Base-by-base conservation (phyloP, 2,329 filamentous ascomycete genomes). In the Phialophora macrospora region DNA sequence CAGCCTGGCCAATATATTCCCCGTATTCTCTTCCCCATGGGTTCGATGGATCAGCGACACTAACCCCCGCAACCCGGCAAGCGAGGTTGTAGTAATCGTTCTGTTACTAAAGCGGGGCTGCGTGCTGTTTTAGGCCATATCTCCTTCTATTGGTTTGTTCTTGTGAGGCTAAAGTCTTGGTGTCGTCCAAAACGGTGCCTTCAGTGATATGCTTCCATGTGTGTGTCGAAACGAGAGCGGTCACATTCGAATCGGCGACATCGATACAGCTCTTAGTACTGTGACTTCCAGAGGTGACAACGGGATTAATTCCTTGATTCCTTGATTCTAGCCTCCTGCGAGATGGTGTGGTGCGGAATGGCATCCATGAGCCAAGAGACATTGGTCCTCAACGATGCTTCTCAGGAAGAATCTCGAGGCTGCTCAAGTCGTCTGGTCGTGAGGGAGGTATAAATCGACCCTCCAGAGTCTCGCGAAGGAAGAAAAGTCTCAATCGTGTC, bases 91-190 rank as follows among this genome's bases (percentile, higher is more conserved):
- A 48, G 44, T 48, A 48, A 48, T 48, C 44, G 44, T 48, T 48
- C 20, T 48, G 44, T 48, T n/a, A 48, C 44, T 48, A 48, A 48
- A 48, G 44, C 44, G 44, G 44, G 44, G 44, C 44, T n/a, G 20
- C n/a, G 44, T 48, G 44, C 14, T 17, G 8, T 2, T n/a, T 48
- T 48, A 48, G 44, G 44, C 44, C 14, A 48, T 48, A n/a, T 20
- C 17, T 48, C 14, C 14, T 48, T 48, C 44, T 20, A 48, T 48
- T 48, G 44, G 44, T 48, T 48, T 7, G 17, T 48, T 20, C 14
- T 48, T n/a, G 22, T 0, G 17, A 48, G 44, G 44, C 44, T 20
- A 48, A 48, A 48, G 17, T n/a, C 44, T 48, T 22, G 20, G 44
- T n/a, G 44, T 48, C 44, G 44, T 7, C 44, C 17, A 1, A 48